These are phyloP conservation scores for Parasitella parasitica DNA, from an alignment of 371 early-diverging fungal genomes.

Conservation along the genomic window DNA sequence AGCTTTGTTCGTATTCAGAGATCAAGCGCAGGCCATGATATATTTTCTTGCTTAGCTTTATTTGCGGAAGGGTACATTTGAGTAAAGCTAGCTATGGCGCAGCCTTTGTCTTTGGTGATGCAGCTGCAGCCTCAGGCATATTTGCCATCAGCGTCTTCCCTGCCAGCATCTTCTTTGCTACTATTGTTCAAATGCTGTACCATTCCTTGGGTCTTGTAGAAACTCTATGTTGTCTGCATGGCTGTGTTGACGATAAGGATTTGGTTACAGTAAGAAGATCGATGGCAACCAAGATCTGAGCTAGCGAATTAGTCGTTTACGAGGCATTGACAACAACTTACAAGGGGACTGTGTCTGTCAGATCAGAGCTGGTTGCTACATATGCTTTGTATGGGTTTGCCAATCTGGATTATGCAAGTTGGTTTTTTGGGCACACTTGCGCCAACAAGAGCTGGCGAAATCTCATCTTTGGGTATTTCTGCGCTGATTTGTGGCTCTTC, in stretches of 20 bases:
- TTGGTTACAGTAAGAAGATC: slow-evolving; percentile 63
- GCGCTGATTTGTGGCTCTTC: slow-evolving; percentile 77
- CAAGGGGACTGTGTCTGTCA: slow-evolving; percentile 27
- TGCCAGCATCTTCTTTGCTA: slow-evolving; percentile 80
- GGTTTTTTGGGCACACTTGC: slow-evolving; percentile 74
- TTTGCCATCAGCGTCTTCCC: slow-evolving; percentile 76
- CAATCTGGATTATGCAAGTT: slow-evolving; percentile 78
- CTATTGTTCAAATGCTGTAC: slow-evolving; percentile 79
- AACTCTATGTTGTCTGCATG: slow-evolving; percentile 66
- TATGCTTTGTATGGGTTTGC: slow-evolving; percentile 88
- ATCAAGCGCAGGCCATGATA: slow-evolving; percentile 64
- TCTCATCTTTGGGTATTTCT: slow-evolving; percentile 70
- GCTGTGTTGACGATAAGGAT: slow-evolving; percentile 52
- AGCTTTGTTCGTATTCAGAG: slow-evolving; percentile 75
- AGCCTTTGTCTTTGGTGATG: slow-evolving; percentile 67
- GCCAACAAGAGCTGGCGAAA: slow-evolving; percentile 67
- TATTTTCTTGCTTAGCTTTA: slow-evolving; percentile 71
- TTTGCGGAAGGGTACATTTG: slow-evolving; percentile 62
- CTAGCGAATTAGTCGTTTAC: slow-evolving; percentile 89
- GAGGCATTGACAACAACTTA: slow-evolving; percentile 30
- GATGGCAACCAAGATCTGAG: slow-evolving; percentile 79
- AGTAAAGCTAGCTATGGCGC: slow-evolving; percentile 62
- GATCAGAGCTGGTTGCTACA: slow-evolving; percentile 55
- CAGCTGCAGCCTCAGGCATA: slow-evolving; percentile 20
- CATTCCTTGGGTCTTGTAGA: slow-evolving; percentile 76